Conservation (phyloP, 2,329 filamentous ascomycete genomes). For the Phyllosticta citribraziliensis region DNA sequence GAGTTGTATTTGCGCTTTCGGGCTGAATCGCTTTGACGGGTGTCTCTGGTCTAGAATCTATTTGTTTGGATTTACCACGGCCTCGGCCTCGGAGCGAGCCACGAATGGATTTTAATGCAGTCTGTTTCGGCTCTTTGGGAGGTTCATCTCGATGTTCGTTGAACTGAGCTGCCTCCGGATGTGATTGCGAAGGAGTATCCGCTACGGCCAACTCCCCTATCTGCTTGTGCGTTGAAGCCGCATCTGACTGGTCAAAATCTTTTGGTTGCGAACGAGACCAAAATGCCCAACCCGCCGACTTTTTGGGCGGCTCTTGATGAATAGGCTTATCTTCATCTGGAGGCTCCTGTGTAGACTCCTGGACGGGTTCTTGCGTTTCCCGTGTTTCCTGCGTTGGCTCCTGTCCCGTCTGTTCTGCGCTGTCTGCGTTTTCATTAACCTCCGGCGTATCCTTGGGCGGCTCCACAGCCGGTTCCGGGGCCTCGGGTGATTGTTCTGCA, state of each 20-base stretch:
- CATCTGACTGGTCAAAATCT: slow-evolving; percentile 44
- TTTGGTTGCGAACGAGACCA: slow-evolving; percentile 56
- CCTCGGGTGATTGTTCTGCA: slow-evolving; percentile 17
- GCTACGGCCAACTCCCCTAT: slow-evolving; percentile 42
- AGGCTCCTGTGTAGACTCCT: background rate
- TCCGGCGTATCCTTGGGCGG: background rate
- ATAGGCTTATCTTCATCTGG: slow-evolving; percentile 11
- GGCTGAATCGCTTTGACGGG: slow-evolving; percentile 21
- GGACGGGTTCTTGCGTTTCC: background rate
- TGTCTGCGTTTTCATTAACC: background rate
- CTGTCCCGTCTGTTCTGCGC: background rate
- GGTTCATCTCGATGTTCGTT: slow-evolving; percentile 29
- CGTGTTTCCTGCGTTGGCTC: background rate
- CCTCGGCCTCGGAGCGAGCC: slow-evolving; percentile 14
- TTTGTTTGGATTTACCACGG: slow-evolving; percentile 17
- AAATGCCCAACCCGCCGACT: slow-evolving; percentile 64
- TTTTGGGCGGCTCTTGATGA: slow-evolving; percentile 31
- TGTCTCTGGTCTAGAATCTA: slow-evolving; percentile 27
- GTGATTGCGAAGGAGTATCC: slow-evolving; percentile 40
- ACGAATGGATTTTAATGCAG: slow-evolving; percentile 12
- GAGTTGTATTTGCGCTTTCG: slow-evolving; percentile 17
- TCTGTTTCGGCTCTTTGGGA: slow-evolving; percentile 14
- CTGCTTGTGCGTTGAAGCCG: slow-evolving; percentile 47
- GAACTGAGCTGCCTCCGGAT: slow-evolving; percentile 42
- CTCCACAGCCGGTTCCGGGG: slow-evolving; percentile 10